Conservation (phyloP, 306 rosid genomes). For the Ceratonia siliqua region DNA sequence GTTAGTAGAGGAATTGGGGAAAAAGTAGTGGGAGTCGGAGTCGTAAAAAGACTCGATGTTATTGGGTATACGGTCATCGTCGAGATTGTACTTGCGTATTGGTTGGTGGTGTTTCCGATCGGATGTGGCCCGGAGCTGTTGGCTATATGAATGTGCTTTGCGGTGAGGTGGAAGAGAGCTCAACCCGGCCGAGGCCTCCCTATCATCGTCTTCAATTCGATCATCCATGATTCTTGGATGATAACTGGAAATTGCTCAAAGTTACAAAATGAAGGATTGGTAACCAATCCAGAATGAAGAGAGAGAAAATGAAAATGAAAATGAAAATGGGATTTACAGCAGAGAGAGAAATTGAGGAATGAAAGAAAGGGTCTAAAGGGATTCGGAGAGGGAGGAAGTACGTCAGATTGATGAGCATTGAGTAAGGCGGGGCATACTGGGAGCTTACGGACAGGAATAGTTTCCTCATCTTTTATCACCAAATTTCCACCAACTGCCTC, state of each 20-base stretch:
- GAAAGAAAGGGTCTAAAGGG: slow-evolving; percentile 41
- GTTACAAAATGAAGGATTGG: background rate
- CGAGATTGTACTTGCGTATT: slow-evolving; percentile 86
- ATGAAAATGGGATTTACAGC: background rate
- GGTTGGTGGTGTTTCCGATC: slow-evolving; percentile 51
- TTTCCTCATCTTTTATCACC: slow-evolving; percentile 14
- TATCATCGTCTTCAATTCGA: slow-evolving; percentile 68
- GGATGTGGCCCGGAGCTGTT: slow-evolving; percentile 61
- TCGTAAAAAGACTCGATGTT: slow-evolving; percentile 37
- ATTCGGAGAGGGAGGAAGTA: slow-evolving; percentile 39
- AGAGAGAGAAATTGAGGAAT: slow-evolving; percentile 22
- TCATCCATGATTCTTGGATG: slow-evolving; percentile 51
- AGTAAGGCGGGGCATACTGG: slow-evolving; percentile 42
- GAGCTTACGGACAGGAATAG: slow-evolving; percentile 44
- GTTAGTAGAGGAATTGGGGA: slow-evolving; percentile 52
- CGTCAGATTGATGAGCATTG: slow-evolving; percentile 37
- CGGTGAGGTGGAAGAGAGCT: slow-evolving; percentile 65
- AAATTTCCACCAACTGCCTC: background rate
- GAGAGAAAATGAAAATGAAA: slow-evolving; percentile 18
- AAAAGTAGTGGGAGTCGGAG: slow-evolving; percentile 71
- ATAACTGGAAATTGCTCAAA: background rate
- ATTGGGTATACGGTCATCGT: slow-evolving; percentile 55
- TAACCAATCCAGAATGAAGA: background rate
- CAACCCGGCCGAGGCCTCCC: slow-evolving; percentile 59
- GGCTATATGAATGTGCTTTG: slow-evolving; percentile 87